These are phyloP conservation scores for Tetrapisispora iriomotensis DNA, from an alignment of 805 yeast genomes.

Conservation along the genomic window DNA sequence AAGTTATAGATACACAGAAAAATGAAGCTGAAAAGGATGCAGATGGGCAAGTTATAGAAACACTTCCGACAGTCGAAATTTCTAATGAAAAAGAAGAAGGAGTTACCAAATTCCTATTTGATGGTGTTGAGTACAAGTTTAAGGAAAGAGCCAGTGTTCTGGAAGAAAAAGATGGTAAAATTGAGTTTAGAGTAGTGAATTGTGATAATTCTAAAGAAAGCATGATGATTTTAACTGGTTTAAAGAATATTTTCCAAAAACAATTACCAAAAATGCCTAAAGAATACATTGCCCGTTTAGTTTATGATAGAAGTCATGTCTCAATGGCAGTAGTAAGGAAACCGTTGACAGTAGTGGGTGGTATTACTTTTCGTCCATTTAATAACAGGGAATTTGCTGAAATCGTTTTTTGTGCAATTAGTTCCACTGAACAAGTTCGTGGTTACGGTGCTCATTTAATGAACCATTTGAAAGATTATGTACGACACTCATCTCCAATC, in stretches of 20 bases:
- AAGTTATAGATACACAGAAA: not conserved
- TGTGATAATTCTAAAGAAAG: constrained; percentile 84
- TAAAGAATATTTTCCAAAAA: constrained; percentile 92
- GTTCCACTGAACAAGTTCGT: constrained; percentile 93
- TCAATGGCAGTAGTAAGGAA: constrained; percentile 94
- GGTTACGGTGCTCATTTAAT: constrained; percentile 98
- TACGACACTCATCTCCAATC: constrained; percentile 74
- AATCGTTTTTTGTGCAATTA: constrained; percentile 96
- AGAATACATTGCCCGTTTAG: constrained; percentile 89
- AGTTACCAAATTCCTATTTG: constrained; percentile 37
- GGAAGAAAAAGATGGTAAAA: constrained; percentile 87
- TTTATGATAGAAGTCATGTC: constrained; percentile 86
- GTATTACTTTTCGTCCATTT: constrained; percentile 93
- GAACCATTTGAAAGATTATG: constrained; percentile 97
- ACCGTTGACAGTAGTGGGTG: constrained; percentile 94
- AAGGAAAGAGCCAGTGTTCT: constrained; percentile 90
- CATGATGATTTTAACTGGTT: constrained; percentile 85
- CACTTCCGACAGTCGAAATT: not conserved
- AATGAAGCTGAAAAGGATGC: not conserved
- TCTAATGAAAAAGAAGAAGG: constrained; percentile 5
- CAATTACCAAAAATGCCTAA: constrained; percentile 98
- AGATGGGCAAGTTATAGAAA: not conserved
- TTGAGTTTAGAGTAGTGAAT: constrained; percentile 92
- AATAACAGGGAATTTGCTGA: constrained; percentile 88
- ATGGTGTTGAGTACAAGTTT: constrained; percentile 72